These are phyloP conservation scores for Stylonectria norvegica DNA, from an alignment of 2,329 filamentous ascomycete species.

Conservation along the genomic window DNA sequence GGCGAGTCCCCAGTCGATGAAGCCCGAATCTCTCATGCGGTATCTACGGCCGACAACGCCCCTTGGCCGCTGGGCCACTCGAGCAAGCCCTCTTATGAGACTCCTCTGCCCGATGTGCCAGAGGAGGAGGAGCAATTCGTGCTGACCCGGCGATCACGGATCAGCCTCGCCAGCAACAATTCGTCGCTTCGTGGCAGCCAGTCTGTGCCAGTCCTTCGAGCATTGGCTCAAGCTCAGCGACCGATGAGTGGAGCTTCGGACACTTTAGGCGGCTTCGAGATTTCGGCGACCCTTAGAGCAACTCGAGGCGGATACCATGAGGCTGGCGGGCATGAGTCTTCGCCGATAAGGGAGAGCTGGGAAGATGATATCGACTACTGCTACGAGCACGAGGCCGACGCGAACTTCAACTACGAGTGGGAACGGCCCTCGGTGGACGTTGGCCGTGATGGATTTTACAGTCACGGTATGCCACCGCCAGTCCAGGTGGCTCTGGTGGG, in stretches of 20 bases:
- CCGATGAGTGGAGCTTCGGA: conserved; percentile 49
- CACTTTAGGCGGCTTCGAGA: conserved; percentile 46
- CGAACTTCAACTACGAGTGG: conserved; percentile 65
- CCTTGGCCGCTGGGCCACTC: conserved; percentile 40
- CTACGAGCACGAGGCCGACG: conserved; percentile 66
- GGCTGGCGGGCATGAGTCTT: conserved; percentile 23
- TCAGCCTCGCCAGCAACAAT: conserved; percentile 45
- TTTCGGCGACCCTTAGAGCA: conserved; percentile 35
- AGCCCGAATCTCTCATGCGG: conserved; percentile 35
- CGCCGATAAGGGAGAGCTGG: conserved; percentile 51
- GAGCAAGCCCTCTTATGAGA: conserved; percentile 34
- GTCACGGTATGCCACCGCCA: conserved; percentile 16
- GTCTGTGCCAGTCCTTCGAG: conserved; percentile 54
- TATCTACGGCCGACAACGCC: conserved; percentile 40
- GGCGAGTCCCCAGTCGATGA: conserved; percentile 12
- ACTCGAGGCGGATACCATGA: conserved; percentile 11
- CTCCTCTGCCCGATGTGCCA: conserved; percentile 55
- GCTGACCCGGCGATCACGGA: conserved; percentile 36
- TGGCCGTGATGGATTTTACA: conserved; percentile 23
- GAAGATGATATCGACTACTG: conserved; percentile 69
- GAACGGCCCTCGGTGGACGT: conserved; percentile 54
- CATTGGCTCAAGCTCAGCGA: conserved; percentile 39
- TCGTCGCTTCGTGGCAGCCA: conserved; percentile 54
- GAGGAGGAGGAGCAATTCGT: conserved; percentile 57
- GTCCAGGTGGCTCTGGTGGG: conserved; percentile 23